Evolutionary conservation across 768 basidiomycete species (phyloP).

Genomic region (Hortiboletus campestris): DNA sequence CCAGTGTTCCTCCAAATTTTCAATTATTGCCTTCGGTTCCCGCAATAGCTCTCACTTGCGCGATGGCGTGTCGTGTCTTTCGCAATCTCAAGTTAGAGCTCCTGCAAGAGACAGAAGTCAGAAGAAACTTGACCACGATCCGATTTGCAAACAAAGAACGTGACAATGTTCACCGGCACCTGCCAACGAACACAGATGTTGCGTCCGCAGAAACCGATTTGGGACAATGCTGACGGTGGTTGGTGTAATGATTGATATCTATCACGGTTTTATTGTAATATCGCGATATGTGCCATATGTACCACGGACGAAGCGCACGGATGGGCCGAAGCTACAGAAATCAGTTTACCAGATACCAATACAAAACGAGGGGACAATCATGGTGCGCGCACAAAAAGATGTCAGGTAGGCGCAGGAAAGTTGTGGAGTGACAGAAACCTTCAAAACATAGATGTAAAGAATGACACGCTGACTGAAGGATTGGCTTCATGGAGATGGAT

Average conservation of each 20-base stretch:
- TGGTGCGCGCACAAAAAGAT: neutral
- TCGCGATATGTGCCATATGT: neutral
- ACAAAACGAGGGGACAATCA: conserved; percentile 18
- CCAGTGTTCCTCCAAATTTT: conserved; percentile 21
- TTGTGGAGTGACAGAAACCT: neutral
- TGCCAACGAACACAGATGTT: neutral
- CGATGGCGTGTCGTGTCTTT: conserved; percentile 36
- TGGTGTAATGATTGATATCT: neutral
- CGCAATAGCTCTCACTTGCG: conserved; percentile 30
- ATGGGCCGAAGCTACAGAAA: neutral
- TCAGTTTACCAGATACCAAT: neutral
- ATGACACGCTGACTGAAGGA: neutral
- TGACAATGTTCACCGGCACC: neutral
- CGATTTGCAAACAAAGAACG: conserved; percentile 12
- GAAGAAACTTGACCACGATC: conserved; percentile 13
- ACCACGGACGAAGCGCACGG: neutral
- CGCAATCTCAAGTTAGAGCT: conserved; percentile 31
- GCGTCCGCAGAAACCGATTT: neutral
- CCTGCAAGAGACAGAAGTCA: conserved; percentile 5
- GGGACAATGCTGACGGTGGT: neutral
- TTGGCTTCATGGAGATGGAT: neutral
- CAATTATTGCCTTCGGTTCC: conserved; percentile 26
- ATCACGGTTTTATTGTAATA: neutral
- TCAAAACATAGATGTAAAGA: conserved; percentile 7
- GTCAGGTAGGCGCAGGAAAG: neutral